phyloP scores from a whole-genome alignment of 2,329 filamentous ascomycete genomes.

The Sporothrix mexicana region DNA sequence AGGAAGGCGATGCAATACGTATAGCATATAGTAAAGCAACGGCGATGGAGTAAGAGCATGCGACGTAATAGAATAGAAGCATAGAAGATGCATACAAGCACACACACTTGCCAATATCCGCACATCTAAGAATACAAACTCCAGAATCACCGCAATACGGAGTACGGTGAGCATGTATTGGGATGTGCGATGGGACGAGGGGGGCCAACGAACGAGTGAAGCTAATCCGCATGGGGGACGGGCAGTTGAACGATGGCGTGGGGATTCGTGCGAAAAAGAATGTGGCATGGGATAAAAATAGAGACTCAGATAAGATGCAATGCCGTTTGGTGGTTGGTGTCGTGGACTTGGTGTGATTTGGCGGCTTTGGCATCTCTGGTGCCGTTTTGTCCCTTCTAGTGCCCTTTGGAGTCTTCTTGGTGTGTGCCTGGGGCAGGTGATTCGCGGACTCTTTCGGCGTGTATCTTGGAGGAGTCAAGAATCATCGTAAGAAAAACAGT shows the following conservation, averaged over 20 bases:
- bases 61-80: not conserved
- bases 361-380: not conserved
- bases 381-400: slow-evolving; percentile 1
- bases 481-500: not conserved
- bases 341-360: not conserved
- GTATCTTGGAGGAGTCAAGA: slow-evolving; percentile 1
- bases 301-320: slow-evolving; percentile 28
- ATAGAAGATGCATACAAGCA: not conserved
- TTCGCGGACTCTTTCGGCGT: slow-evolving; percentile 25
- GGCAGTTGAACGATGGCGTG: not conserved
- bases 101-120: not conserved
- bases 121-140: not conserved
- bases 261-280: slow-evolving; percentile 16
- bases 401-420: not conserved
- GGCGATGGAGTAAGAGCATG: slow-evolving; percentile 7
- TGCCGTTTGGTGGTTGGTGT: not conserved
- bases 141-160: slow-evolving; percentile 2
- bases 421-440: slow-evolving; percentile 11
- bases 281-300: slow-evolving; percentile 31
- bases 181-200: slow-evolving; percentile 18
- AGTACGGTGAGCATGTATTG: slow-evolving; percentile 4
- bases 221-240: slow-evolving; percentile 13
- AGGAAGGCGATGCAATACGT: slow-evolving; percentile 29
- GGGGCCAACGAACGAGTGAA: not conserved
- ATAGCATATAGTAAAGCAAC: slow-evolving; percentile 27